phyloP scores from a whole-genome alignment of 106 monocot genomes.

The Xerophyta viscosa region DNA sequence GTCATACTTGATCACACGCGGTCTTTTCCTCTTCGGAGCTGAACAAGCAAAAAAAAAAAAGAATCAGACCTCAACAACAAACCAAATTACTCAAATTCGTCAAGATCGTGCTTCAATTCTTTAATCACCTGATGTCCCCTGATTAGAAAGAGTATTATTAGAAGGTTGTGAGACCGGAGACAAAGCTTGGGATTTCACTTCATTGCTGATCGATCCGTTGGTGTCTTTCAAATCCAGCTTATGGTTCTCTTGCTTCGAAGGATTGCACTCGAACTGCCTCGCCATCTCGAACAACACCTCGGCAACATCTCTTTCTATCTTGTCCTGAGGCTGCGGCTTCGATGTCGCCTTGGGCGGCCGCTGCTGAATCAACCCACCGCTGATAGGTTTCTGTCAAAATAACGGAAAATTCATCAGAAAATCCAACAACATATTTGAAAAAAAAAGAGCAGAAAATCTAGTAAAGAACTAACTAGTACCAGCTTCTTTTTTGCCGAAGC shows the following conservation, averaged over 20 bases:
- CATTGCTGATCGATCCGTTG: constrained; percentile 40
- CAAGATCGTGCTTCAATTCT: too few species aligned
- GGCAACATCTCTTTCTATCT: constrained; percentile 89
- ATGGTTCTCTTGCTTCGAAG: constrained; percentile 25
- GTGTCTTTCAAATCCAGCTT: constrained; percentile 39
- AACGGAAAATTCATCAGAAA: too few species aligned
- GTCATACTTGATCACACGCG: constrained; percentile 47
- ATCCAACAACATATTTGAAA: neutral
- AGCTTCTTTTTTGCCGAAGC: constrained; percentile 60
- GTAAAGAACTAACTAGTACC: constrained; percentile 14
- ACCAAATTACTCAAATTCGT: too few species aligned
- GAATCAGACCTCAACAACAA: neutral
- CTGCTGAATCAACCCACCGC: constrained; percentile 35
- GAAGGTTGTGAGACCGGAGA: constrained; percentile 29
- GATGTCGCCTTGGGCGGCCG: constrained; percentile 59
- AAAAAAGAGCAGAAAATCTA: neutral
- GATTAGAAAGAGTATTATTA: neutral
- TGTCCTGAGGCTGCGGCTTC: constrained; percentile 37
- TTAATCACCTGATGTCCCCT: neutral
- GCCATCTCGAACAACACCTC: constrained; percentile 90
- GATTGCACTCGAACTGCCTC: constrained; percentile 36
- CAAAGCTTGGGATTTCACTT: constrained; percentile 32
- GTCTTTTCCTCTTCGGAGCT: constrained; percentile 77
- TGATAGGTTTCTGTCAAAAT: constrained; percentile 53
- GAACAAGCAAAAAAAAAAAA: neutral